These are phyloP conservation scores for Panaeolus papilionaceus DNA, from an alignment of 768 basidiomycete species.

Conservation along the genomic window DNA sequence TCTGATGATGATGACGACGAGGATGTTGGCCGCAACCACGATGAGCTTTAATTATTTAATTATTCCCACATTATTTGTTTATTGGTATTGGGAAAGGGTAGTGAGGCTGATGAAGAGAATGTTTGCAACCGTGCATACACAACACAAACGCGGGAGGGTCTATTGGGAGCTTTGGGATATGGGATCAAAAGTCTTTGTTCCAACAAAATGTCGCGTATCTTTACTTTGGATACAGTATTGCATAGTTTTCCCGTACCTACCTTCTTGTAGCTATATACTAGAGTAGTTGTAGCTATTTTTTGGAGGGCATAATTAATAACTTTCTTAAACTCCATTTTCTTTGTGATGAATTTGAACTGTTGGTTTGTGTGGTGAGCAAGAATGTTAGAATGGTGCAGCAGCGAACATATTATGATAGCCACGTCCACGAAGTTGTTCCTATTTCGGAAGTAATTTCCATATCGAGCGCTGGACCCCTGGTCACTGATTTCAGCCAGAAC, in stretches of 20 bases:
- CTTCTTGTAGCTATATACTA: conserved; percentile 6
- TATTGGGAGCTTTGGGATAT: conserved; percentile 2
- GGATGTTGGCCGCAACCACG: conserved; percentile 48
- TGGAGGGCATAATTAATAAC: conserved; percentile 5
- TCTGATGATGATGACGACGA: conserved; percentile 46
- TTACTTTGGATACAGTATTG: conserved; percentile 11
- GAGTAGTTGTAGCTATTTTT: conserved; percentile 14
- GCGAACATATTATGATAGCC: too few relatives aligned
- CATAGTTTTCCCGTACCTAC: conserved; percentile 2
- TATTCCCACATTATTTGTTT: conserved; percentile 8
- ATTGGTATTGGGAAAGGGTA: background rate
- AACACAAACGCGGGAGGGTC: background rate
- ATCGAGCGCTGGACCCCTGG: background rate
- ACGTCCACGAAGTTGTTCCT: background rate
- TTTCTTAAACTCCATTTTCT: conserved; percentile 1
- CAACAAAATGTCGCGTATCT: conserved; percentile 8
- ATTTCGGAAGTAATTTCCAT: background rate
- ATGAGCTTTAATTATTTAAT: conserved; percentile 46
- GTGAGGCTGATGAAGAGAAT: background rate
- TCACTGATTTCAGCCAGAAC: too few relatives aligned
- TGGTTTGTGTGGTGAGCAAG: too few relatives aligned
- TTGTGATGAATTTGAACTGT: background rate
- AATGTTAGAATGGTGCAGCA: too few relatives aligned
- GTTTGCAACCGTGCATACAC: background rate
- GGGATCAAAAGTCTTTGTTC: background rate